Evolutionary conservation across 2,329 filamentous ascomycete species (phyloP).

Genomic region (Aspergillus fijiensis): DNA sequence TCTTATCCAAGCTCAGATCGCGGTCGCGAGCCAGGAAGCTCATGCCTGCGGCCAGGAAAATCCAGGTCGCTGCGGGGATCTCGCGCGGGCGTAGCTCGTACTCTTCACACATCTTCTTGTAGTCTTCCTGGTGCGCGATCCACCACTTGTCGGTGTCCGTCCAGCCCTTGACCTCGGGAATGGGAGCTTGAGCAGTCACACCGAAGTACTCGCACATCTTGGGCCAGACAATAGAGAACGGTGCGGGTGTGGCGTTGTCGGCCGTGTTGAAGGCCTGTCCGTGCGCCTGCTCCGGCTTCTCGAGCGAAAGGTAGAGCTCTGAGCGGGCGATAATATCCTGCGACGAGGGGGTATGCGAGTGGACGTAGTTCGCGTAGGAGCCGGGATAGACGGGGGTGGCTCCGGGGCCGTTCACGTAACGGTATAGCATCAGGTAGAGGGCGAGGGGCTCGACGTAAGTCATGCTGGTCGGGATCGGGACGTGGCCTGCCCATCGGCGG

Average conservation of each 20-base stretch:
- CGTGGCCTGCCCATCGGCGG: conserved; percentile 35
- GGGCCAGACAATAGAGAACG: conserved; percentile 23
- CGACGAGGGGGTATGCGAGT: conserved; percentile 37
- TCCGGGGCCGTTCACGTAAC: conserved; percentile 37
- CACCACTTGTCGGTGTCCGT: conserved; percentile 23
- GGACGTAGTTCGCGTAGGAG: conserved; percentile 33
- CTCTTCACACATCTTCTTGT: conserved; percentile 21
- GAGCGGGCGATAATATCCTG: conserved; percentile 33
- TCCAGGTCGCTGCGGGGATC: conserved; percentile 16
- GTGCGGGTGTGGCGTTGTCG: conserved; percentile 18
- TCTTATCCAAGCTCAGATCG: conserved; percentile 25
- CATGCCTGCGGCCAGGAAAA: conserved; percentile 18
- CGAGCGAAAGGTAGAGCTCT: conserved; percentile 27
- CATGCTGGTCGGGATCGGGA: conserved; percentile 47
- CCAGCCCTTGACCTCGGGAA: conserved; percentile 8
- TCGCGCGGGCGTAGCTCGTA: conserved; percentile 17
- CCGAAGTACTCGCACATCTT: conserved; percentile 23
- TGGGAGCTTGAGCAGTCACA: conserved; percentile 15
- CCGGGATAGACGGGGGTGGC: conserved; percentile 40
- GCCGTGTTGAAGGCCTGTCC: conserved; percentile 27
- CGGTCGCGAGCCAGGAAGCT: conserved; percentile 20
- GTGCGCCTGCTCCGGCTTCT: conserved; percentile 16
- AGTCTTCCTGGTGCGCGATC: conserved; percentile 18
- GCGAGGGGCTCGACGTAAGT: conserved; percentile 43
- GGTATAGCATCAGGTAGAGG: conserved; percentile 40